Evolutionary conservation across 1,284 basidiomycete genomes (phyloP), one percentile per base, ranked within the genome.

Genomic region (Pascua guehoae): DNA sequence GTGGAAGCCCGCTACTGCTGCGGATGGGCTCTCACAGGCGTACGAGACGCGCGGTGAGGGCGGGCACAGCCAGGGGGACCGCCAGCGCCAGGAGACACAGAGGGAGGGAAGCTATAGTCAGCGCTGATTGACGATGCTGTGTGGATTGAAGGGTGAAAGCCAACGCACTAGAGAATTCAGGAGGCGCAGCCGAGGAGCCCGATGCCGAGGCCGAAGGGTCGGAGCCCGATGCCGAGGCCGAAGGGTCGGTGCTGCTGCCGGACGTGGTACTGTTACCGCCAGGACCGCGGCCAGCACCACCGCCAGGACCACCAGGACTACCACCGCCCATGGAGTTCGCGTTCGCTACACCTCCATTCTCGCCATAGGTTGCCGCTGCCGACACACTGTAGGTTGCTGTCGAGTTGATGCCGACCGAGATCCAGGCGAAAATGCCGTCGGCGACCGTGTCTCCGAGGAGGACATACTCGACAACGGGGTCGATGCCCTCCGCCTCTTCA

Each of bases 401-500:
- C 16, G 53, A 41, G 54, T 55, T 56, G 53, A 65, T 49, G 9
- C 62, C 64, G 39, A 66, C 48, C 4, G 62, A 54, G 41, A 60
- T 58, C 64, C 64, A 66, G 2, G 60, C 62, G 41, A 63, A 58
- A 16, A 66, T 41, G 15, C 64, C 64, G 49, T 66, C 64, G 36
- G 49, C 15, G 39, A 63, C 40, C 0, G 44, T 44, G 44, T 62
- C 60, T 7, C 62, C 62, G 24, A 66, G 60, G 7, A 60, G 59
- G 12, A 62, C 62, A 43, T 63, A 66, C 45, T 61, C 56, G 39
- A 63, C 43, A 38, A 66, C 49, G 12, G 64, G 64, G 56, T 66
- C 64, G 37, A 61, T 54, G 41, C 43, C 49, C 17, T 53, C 56
- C 4, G 56, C 58, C 42, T 54, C 51, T 36, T 51, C 18, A 14